Evolutionary conservation across 2,329 filamentous ascomycete genomes (phyloP).

Genomic region (Claviceps capensis): DNA sequence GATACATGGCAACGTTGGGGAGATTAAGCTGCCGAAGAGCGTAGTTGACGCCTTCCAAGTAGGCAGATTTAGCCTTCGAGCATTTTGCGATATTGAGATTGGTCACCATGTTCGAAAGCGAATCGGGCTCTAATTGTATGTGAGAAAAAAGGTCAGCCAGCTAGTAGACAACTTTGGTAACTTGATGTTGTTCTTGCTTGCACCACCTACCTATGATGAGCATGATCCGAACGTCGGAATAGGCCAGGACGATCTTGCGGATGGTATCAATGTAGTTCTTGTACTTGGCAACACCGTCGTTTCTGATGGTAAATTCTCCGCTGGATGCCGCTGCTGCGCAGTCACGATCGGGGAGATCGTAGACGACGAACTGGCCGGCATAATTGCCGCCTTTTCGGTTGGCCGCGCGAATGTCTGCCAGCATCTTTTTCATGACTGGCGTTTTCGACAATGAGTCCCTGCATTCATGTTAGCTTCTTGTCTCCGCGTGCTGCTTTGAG

Average conservation of each 20-base stretch:
- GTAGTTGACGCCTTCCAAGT: conserved; percentile 36
- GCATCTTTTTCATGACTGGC: conserved; percentile 29
- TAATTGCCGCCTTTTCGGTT: conserved; percentile 25
- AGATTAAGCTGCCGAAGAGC: conserved; percentile 38
- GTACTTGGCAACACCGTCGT: conserved; percentile 39
- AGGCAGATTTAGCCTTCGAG: conserved; percentile 30
- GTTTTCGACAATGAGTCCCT: conserved; percentile 38
- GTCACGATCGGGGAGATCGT: conserved; percentile 45
- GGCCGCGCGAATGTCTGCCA: conserved; percentile 28
- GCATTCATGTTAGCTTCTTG: conserved; percentile 3
- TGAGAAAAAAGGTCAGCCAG: not conserved
- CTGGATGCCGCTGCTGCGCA: conserved; percentile 43
- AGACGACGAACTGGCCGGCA: conserved; percentile 38
- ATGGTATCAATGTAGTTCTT: conserved; percentile 41
- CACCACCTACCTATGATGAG: conserved; percentile 27
- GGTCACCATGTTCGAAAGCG: conserved; percentile 44
- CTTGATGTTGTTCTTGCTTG: not conserved
- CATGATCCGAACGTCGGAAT: conserved; percentile 28
- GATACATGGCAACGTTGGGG: conserved; percentile 43
- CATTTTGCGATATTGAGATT: conserved; percentile 39
- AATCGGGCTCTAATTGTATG: conserved; percentile 35
- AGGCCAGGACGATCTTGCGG: conserved; percentile 25
- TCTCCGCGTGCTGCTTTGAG: not conserved
- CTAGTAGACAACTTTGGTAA: not conserved
- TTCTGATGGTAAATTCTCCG: conserved; percentile 37